Base-by-base conservation (phyloP, 306 rosid genomes). In the Malus orientalis region DNA sequence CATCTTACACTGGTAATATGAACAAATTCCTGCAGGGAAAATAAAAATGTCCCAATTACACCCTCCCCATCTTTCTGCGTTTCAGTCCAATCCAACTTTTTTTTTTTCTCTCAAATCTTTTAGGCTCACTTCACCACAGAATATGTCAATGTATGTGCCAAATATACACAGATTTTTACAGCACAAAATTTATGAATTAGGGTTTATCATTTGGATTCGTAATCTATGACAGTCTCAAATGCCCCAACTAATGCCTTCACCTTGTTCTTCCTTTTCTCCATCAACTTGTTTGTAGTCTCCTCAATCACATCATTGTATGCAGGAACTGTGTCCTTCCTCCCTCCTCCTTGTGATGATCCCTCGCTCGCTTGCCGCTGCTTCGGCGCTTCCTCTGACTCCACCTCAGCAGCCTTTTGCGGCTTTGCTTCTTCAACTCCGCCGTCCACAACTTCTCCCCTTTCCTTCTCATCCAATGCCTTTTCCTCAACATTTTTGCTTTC, bases 221-320 rank as follows among this genome's bases (percentile, higher is more conserved):
- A 70, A 54, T 96, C 97, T 61, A 96, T 96, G 78, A 91, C 99
- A 58, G 86, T 88, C 58, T 96, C 96, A 83, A 96, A 96, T 38
- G 99, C 99, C 18, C 96, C 99, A 70, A 91, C 99, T 83, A 96
- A 78, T 54, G 98, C 97, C 78, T 69, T 88, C 22, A 96, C 97
- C 84, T 84, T 91, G 78, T 89, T 96, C 86, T 79, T 87, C 76
- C 93, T 91, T 69, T 75, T 86, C 78, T 89, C 92, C 87, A 81
- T 47, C 4, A 87, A 81, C 87, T 86, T 93, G 70, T 61, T 76
- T 0, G 89, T 82, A 25, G 93, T 82, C 61, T 91, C 93, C 78
- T 91, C 96, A 15, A 91, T 92, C 67, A 84, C 91, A 58, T 85
- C 88, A 79, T 91, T 91, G 30, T 91, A 91, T n/a, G 87, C 78